Percentiles rank a stretch among this genome's conserved stretches.
phyloP scores from a whole-genome alignment of 1,284 basidiomycete genomes.

The Ustilago sp. region DNA sequence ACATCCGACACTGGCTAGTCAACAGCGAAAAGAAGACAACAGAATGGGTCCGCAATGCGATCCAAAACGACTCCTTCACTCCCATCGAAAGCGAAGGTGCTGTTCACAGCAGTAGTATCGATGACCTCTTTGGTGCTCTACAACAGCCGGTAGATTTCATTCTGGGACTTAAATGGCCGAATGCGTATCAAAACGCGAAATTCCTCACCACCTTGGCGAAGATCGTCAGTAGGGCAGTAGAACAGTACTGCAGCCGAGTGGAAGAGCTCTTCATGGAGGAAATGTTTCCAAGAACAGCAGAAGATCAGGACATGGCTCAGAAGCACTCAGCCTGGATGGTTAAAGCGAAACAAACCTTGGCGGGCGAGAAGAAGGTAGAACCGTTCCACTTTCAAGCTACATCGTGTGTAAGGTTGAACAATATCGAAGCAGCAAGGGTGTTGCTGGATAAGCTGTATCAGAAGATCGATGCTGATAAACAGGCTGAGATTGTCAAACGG shows the following conservation, averaged over 20 bases:
- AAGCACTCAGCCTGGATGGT: constrained; percentile 91
- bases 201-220: constrained; percentile 82
- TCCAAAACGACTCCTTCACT: constrained; percentile 71
- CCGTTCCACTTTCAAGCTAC: constrained; percentile 89
- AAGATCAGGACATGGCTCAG: constrained; percentile 71
- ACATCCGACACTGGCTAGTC: constrained; percentile 89
- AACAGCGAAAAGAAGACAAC: constrained; percentile 89
- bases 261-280: constrained; percentile 91
- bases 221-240: constrained; percentile 90
- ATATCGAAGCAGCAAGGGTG: constrained; percentile 89
- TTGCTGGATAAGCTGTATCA: constrained; percentile 93
- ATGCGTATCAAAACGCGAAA: constrained; percentile 85
- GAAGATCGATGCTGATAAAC: constrained; percentile 88
- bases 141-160: constrained; percentile 90
- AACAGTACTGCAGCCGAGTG: constrained; percentile 88
- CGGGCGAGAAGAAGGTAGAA: constrained; percentile 88
- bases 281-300: constrained; percentile 82
- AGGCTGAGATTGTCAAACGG: constrained; percentile 76
- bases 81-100: constrained; percentile 76
- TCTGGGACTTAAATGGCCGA: constrained; percentile 89
- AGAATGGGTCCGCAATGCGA: constrained; percentile 80
- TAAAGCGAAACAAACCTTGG: constrained; percentile 82
- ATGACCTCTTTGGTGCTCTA: constrained; percentile 94
- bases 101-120: constrained; percentile 93
- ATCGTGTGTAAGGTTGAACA: constrained; percentile 97